These are phyloP conservation scores for Aspergillus neotritici DNA, from an alignment of 2,329 filamentous ascomycete genomes.

Conservation along the genomic window DNA sequence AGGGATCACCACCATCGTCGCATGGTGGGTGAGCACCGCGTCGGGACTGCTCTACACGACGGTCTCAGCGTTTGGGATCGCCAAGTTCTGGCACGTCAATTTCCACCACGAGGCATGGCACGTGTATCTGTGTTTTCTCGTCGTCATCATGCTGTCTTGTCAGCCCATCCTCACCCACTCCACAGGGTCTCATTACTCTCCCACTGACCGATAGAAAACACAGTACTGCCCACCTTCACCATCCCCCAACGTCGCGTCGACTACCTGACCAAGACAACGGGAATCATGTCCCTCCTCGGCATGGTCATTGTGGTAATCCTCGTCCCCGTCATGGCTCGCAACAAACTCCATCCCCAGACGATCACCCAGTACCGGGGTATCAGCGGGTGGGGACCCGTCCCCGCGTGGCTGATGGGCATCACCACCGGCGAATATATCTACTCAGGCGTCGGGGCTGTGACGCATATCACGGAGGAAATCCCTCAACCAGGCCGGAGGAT, in stretches of 20 bases:
- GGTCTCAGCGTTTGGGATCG: slow-evolving; percentile 14
- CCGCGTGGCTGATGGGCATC: slow-evolving; percentile 14
- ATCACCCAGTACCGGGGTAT: slow-evolving; percentile 2
- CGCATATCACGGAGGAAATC: slow-evolving; percentile 9
- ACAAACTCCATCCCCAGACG: slow-evolving; percentile 2
- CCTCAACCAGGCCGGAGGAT: slow-evolving; percentile 11
- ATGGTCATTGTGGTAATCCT: slow-evolving; percentile 8
- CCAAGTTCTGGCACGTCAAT: slow-evolving; percentile 7
- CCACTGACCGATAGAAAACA: neutral
- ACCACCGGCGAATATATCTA: too few relatives aligned
- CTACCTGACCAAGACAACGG: slow-evolving; percentile 8
- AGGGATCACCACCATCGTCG: slow-evolving; percentile 21
- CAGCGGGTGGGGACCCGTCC: slow-evolving; percentile 8
- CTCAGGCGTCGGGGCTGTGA: too few relatives aligned
- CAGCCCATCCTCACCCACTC: neutral
- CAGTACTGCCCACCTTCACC: slow-evolving; percentile 15
- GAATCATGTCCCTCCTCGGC: slow-evolving; percentile 9
- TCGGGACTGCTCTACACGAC: slow-evolving; percentile 13
- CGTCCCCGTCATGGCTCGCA: slow-evolving; percentile 10
- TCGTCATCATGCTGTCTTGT: slow-evolving; percentile 11
- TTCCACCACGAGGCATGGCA: slow-evolving; percentile 14
- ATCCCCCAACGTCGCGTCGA: slow-evolving; percentile 11
- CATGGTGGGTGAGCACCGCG: slow-evolving; percentile 21
- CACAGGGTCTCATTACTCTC: too few relatives aligned
- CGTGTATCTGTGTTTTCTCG: slow-evolving; percentile 14